Base-by-base conservation (phyloP, 2,329 filamentous ascomycete genomes). In the Rhytidhysteron rufulum region DNA sequence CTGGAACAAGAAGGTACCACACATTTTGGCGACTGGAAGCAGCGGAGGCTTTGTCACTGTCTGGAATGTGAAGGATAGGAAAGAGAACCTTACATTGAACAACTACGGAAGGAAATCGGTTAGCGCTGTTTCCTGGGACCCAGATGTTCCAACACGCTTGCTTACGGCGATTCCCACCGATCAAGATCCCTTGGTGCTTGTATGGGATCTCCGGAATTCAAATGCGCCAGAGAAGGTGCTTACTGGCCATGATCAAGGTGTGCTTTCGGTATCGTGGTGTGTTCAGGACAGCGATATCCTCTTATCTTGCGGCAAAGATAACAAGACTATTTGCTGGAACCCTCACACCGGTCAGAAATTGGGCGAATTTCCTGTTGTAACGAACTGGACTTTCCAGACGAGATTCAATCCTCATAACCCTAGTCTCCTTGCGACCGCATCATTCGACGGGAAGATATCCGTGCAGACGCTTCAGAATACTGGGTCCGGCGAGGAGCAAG, bases 381-480 rank as follows among this genome's bases (percentile, higher is more conserved):
- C 91, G n/a, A 98, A 97, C 67, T 98, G 93, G 91, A 95, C 90
- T 5, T 98, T 98, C 73, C 83, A 91, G 62, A 95, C 93, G 4
- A 80, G 85, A 47, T 97, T 94, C 78, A 90, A 95, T 64, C 93
- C 93, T 21, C 83, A 87, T 53, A 95, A 98, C 65, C 91, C 93
- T 9, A 87, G 83, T 60, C 75, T 98, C 42, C 88, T 91, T 36
- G 94, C 94, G 15, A 97, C 93, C 15, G 93, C 94, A 8, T 95
- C 91, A 2, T 97, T 97, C 52, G 93, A 98, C 60, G 93, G 94
- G 54, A 96, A 94, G 69, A 95, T 98, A 48, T 84, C 86, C 2
- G 74, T 98, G 32, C 91, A 96, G 63, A 95, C 91, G 1, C 77
- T 96, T 30, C 93, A 98, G 60, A 96, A 93, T 66, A 95, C 90